Conservation (phyloP, 768 basidiomycete genomes). For the Boletus tomentosulus region DNA sequence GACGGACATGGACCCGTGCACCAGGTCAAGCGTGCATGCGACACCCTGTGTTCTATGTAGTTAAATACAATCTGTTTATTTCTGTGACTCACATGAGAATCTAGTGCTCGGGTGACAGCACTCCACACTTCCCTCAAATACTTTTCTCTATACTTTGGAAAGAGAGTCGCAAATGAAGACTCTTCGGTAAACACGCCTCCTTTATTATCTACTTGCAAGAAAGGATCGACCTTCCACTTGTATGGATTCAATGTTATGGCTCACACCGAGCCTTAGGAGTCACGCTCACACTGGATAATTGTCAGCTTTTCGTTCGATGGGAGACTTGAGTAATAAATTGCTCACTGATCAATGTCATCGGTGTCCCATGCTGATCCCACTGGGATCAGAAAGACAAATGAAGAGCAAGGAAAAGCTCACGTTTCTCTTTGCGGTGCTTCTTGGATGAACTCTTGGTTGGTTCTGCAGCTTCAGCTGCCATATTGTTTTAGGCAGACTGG, state of each 20-base stretch:
- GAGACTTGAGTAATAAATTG: constrained; percentile 8
- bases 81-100: constrained; percentile 58
- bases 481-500: constrained; percentile 2
- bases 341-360: constrained; percentile 98
- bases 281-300: constrained; percentile 41
- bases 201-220: constrained; percentile 70
- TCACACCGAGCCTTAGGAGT: neutral
- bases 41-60: constrained; percentile 55
- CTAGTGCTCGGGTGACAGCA: constrained; percentile 79
- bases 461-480: constrained; percentile 32
- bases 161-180: constrained; percentile 95
- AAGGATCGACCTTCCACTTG: constrained; percentile 88
- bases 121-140: constrained; percentile 95
- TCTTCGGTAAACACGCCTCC: constrained; percentile 88
- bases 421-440: constrained; percentile 90
- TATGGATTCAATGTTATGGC: constrained; percentile 10
- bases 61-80: neutral
- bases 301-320: neutral
- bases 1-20: constrained; percentile 97
- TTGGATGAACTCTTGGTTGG: constrained; percentile 75
- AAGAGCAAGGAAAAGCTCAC: constrained; percentile 44
- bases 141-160: constrained; percentile 97
- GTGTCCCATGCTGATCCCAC: constrained; percentile 87
- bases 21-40: constrained; percentile 86
- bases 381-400: constrained; percentile 9